phyloP scores from a whole-genome alignment of 2,329 filamentous ascomycete species.

The Colletotrichum limetticola region DNA sequence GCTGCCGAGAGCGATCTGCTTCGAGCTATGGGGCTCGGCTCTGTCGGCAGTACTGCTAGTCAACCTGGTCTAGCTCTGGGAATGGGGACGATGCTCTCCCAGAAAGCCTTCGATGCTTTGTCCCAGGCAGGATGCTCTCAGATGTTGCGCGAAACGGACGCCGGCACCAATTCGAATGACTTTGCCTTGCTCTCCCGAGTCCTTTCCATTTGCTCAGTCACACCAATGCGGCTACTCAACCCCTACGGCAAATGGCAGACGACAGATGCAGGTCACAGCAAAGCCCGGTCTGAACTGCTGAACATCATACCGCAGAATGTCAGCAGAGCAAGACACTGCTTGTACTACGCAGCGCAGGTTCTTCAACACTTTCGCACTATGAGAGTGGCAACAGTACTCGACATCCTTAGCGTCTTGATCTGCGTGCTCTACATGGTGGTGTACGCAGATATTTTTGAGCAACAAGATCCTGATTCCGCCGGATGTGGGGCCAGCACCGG shows the following conservation, averaged over 20 bases:
- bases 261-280: neutral
- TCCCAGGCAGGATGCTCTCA: neutral
- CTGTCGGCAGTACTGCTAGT: neutral
- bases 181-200: neutral
- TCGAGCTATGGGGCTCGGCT: constrained; percentile 2
- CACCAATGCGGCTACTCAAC: neutral
- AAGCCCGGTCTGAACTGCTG: neutral
- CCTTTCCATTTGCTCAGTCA: neutral
- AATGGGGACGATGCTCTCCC: neutral
- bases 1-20: constrained; percentile 1
- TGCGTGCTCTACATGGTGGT: neutral
- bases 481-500: neutral
- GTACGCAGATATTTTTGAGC: neutral
- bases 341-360: neutral
- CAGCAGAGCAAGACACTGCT: neutral
- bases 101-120: neutral
- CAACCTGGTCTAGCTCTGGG: neutral
- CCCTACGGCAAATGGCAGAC: neutral
- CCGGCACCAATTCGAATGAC: neutral
- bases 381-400: neutral
- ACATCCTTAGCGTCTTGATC: neutral
- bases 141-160: neutral
- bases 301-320: neutral
- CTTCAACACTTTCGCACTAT: neutral
- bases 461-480: neutral